Base-by-base conservation (phyloP, 768 basidiomycete species). In the Cytidiella melzeri region DNA sequence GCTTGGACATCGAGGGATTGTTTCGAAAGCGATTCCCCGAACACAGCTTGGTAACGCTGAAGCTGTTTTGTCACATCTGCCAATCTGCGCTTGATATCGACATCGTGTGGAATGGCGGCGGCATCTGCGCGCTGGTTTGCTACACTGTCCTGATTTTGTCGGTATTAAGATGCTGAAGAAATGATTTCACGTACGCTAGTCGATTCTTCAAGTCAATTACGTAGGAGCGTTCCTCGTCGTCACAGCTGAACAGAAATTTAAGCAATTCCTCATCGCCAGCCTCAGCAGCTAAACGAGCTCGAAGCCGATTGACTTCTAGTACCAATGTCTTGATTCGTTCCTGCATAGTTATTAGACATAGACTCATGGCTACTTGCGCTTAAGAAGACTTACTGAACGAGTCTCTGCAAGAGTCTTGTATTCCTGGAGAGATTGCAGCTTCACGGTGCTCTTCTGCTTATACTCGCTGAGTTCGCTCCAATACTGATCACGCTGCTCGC, bases 241-340 rank as follows among this genome's bases (percentile, higher is more conserved):
- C 72, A 18, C 75, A 79, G 40, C 71, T 71, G 46, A 82, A 69
- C 55, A 94, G 75, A 63, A 91, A 90, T 4, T 68, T 67, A 65
- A 93, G 73, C 27, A 92, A 70, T 43, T 91, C 85, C 52, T 81
- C 79, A 20, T 86, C 75, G 5, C 84, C 81, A 1, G 77, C 72
- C 23, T 81, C 68, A 0, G 90, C 89, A 18, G 88, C 92, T n/a
- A 94, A 69, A 25, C 79, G 77, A 13, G 84, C 75, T 64, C 86
- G 89, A 54, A 86, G 72, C 20, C 92, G 75, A 37, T 70, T 73
- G 10, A 87, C 69, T 63, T 97, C 92, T 1, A 84, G 84, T 53
- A 80, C 70, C 21, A 95, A 63, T 24, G 80, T 77, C 11, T 63
- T 62, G 39, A 97, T 82, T 34, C 92, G 84, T 52, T 87, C 87